Conservation (phyloP, 306 rosid genomes). For the Benincasa hispida region DNA sequence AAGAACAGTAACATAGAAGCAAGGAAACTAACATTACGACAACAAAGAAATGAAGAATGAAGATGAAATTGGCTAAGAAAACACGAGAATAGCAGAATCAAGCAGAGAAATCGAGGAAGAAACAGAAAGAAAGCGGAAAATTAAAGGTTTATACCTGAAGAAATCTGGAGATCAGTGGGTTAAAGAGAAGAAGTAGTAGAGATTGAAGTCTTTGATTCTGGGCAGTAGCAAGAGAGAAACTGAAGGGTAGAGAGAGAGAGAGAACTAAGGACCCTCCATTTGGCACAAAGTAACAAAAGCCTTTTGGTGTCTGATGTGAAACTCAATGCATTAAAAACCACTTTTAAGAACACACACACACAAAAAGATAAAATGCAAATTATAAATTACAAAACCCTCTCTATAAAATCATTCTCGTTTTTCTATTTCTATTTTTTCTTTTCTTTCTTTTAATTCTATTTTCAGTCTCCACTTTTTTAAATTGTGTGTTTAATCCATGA, state of each 20-base stretch:
- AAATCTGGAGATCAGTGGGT: conserved; percentile 22
- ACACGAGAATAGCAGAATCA: background rate
- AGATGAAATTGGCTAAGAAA: background rate
- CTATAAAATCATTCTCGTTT: background rate
- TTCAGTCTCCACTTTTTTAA: too few relatives aligned
- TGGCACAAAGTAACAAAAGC: conserved; percentile 45
- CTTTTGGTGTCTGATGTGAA: conserved; percentile 45
- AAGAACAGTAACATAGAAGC: background rate
- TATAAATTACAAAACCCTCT: conserved; percentile 1
- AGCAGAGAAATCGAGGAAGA: background rate
- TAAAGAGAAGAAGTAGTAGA: conserved; percentile 11
- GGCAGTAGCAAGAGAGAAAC: conserved; percentile 1
- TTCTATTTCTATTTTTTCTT: too few relatives aligned
- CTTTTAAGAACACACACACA: conserved; percentile 12
- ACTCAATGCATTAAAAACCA: conserved; percentile 44
- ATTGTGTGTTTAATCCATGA: too few relatives aligned
- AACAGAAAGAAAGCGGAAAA: background rate
- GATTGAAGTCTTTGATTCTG: background rate
- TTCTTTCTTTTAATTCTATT: background rate
- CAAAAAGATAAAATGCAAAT: background rate
- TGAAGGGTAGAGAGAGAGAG: conserved; percentile 8
- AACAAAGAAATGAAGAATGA: background rate
- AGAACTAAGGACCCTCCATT: conserved; percentile 55
- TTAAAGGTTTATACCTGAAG: conserved; percentile 33
- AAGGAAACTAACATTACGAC: background rate